phyloP scores from a whole-genome alignment of 1,284 basidiomycete genomes.

The Leccinum cinnamomeum region DNA sequence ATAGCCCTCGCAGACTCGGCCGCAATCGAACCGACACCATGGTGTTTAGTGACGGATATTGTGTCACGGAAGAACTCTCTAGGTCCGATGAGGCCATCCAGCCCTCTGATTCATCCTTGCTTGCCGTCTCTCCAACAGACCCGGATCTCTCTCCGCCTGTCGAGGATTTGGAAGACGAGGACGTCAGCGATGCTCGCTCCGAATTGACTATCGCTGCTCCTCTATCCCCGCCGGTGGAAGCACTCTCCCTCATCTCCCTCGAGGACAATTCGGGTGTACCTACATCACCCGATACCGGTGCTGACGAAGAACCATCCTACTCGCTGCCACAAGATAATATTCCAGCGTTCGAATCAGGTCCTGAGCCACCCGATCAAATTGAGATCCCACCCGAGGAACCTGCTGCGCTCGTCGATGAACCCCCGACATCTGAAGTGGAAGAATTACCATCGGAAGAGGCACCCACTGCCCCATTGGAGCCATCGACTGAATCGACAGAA shows the following conservation, averaged over 20 bases:
- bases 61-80: slow-evolving; percentile 44
- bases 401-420: slow-evolving; percentile 4
- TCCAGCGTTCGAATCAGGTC: slow-evolving; percentile 6
- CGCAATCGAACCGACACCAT: slow-evolving; percentile 74
- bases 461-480: slow-evolving; percentile 3
- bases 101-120: slow-evolving; percentile 5
- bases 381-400: slow-evolving; percentile 4
- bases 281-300: neutral
- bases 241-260: slow-evolving; percentile 30
- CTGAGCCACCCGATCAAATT: slow-evolving; percentile 12
- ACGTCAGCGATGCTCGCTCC: slow-evolving; percentile 24
- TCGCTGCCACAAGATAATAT: slow-evolving; percentile 7
- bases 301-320: slow-evolving; percentile 3
- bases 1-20: slow-evolving; percentile 56
- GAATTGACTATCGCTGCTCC: slow-evolving; percentile 21
- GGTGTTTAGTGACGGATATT: slow-evolving; percentile 61
- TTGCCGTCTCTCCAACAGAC: slow-evolving; percentile 13
- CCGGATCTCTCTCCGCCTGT: slow-evolving; percentile 18
- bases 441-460: slow-evolving; percentile 12
- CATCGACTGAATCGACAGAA: slow-evolving; percentile 6
- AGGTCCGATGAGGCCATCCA: slow-evolving; percentile 28
- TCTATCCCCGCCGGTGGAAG: slow-evolving; percentile 33
- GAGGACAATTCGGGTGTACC: slow-evolving; percentile 18
- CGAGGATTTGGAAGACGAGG: slow-evolving; percentile 30
- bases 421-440: slow-evolving; percentile 2